These are phyloP conservation scores for Fraxinus sp. DNA, from an alignment of 305 asterid species.

Conservation along the genomic window DNA sequence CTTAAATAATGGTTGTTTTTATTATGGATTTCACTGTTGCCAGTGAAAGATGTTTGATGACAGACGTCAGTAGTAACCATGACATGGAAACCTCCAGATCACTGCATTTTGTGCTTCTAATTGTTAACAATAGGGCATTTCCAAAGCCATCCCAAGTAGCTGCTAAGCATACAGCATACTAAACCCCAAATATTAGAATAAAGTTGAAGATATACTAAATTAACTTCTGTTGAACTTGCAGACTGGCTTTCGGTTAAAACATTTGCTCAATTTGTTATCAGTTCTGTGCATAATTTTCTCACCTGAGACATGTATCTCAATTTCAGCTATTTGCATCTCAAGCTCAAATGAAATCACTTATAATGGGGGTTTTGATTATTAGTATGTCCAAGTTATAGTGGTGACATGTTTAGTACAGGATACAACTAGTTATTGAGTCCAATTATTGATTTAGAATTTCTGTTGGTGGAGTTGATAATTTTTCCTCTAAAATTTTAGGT, in stretches of 20 bases:
- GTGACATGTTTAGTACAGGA: not conserved
- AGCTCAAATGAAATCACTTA: not conserved
- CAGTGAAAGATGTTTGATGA: not conserved
- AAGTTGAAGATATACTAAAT: not conserved
- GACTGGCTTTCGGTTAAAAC: not conserved
- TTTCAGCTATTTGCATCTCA: not conserved
- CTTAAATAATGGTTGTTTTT: not conserved
- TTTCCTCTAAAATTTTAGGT: slow-evolving; percentile 33
- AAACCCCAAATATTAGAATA: not conserved
- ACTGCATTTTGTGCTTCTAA: not conserved
- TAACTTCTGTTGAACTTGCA: not conserved
- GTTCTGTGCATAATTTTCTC: not conserved
- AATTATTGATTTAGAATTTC: not conserved
- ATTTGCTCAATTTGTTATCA: not conserved
- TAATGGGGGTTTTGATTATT: not conserved
- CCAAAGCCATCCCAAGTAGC: not conserved
- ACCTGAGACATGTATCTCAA: not conserved
- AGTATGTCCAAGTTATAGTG: not conserved
- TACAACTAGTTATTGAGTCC: not conserved
- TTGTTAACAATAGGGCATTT: not conserved
- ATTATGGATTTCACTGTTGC: not conserved
- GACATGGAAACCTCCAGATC: not conserved
- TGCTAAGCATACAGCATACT: not conserved
- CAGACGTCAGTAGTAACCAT: not conserved
- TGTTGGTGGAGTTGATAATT: slow-evolving; percentile 15